Evolutionary conservation across 352 stramenopile species (phyloP).

Genomic region (Pythium scleroteichum): DNA sequence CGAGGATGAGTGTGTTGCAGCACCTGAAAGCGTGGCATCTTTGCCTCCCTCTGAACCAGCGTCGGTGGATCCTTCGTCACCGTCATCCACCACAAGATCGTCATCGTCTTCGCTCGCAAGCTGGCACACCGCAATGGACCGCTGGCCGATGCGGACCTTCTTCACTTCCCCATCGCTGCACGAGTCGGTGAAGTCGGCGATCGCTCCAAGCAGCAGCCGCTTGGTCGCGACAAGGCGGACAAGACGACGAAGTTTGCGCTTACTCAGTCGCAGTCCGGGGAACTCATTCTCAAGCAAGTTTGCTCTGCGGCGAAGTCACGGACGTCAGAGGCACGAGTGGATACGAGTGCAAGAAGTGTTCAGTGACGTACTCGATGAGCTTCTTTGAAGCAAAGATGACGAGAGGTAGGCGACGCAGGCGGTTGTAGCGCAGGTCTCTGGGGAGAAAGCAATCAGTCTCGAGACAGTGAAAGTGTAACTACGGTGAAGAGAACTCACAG

Average conservation of each 20-base stretch:
- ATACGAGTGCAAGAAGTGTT: not conserved
- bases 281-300: conserved; percentile 13
- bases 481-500: conserved; percentile 9
- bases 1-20: not conserved
- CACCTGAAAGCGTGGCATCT: not conserved
- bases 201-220: conserved; percentile 11
- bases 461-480: too few species aligned
- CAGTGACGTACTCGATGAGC: conserved; percentile 9
- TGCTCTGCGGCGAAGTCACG: not conserved
- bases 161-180: conserved; percentile 21
- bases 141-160: conserved; percentile 1
- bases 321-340: not conserved
- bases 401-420: conserved; percentile 15
- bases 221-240: conserved; percentile 17
- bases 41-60: not conserved
- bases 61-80: conserved; percentile 5
- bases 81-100: conserved; percentile 14
- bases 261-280: conserved; percentile 16
- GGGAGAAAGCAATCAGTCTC: too few species aligned
- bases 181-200: conserved; percentile 17
- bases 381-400: conserved; percentile 3
- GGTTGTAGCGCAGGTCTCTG: conserved; percentile 22
- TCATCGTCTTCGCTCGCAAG: conserved; percentile 18
- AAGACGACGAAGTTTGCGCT: conserved; percentile 16
- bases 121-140: conserved; percentile 13